phyloP scores from a whole-genome alignment of 78 protist genomes.

The Dictyostelium purpureum region DNA sequence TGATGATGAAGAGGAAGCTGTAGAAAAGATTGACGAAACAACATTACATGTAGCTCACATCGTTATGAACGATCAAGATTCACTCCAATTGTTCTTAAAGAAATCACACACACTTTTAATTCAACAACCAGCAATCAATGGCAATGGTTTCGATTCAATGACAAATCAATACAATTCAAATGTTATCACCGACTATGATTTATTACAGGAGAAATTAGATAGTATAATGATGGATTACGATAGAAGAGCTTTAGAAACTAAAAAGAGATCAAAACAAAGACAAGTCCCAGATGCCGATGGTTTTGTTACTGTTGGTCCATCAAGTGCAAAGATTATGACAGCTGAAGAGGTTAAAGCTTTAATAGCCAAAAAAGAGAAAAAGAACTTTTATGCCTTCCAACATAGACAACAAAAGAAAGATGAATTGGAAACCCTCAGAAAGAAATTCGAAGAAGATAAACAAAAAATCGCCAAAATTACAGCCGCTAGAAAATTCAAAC shows the following conservation, averaged over 20 bases:
- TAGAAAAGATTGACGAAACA: neutral
- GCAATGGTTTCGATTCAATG: constrained; percentile 49
- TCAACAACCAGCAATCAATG: constrained; percentile 9
- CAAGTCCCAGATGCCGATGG: constrained; percentile 63
- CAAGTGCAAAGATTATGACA: constrained; percentile 9
- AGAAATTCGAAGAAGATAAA: constrained; percentile 76
- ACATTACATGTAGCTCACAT: constrained; percentile 27
- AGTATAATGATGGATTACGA: constrained; percentile 51
- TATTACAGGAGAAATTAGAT: constrained; percentile 36
- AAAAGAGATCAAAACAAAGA: neutral
- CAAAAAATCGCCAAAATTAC: constrained; percentile 60
- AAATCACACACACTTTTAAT: neutral
- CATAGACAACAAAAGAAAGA: constrained; percentile 70
- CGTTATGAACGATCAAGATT: constrained; percentile 31
- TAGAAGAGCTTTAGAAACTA: constrained; percentile 5
- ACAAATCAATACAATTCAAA: constrained; percentile 19
- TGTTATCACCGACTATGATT: constrained; percentile 21
- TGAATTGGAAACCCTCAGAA: constrained; percentile 44
- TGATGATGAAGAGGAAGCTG: neutral
- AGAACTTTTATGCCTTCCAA: constrained; percentile 74
- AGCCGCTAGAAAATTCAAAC: constrained; percentile 59
- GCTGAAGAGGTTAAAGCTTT: constrained; percentile 17
- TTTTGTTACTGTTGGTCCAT: constrained; percentile 33
- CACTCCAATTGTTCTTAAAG: constrained; percentile 25
- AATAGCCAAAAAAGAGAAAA: constrained; percentile 15